Percentiles rank a stretch among this genome's conserved stretches.
These are phyloP conservation scores for Exserohilum rostratum DNA, from an alignment of 2,329 filamentous ascomycete species.

Conservation along the genomic window DNA sequence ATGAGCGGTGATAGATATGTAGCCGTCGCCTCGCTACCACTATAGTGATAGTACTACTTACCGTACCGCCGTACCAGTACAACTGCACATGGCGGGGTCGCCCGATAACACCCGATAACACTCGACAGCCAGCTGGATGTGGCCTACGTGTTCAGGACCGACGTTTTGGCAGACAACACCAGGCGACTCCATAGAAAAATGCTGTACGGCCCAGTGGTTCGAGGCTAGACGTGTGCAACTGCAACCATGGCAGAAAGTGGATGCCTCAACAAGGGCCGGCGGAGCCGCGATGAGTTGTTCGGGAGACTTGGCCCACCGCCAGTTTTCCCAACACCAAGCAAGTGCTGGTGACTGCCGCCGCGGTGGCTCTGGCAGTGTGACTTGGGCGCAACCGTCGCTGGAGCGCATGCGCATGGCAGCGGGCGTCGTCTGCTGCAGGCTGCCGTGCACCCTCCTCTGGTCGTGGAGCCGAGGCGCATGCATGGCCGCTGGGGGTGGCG, in stretches of 20 bases:
- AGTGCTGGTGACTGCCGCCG: slow-evolving; percentile 6
- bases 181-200: slow-evolving; percentile 1
- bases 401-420: slow-evolving; percentile 3
- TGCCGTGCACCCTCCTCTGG: slow-evolving; percentile 7
- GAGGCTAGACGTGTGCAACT: background rate
- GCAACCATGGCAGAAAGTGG: background rate
- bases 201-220: background rate
- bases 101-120: slow-evolving; percentile 22
- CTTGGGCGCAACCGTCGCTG: background rate
- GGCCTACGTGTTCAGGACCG: slow-evolving; percentile 1
- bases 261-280: slow-evolving; percentile 1
- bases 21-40: slow-evolving; percentile 18
- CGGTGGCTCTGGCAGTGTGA: background rate
- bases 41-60: too few relatives aligned
- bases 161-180: slow-evolving; percentile 1
- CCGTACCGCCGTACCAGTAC: too few relatives aligned
- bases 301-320: slow-evolving; percentile 3
- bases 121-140: background rate
- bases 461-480: slow-evolving; percentile 12
- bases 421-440: slow-evolving; percentile 4
- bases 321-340: background rate
- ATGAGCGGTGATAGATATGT: slow-evolving; percentile 11
- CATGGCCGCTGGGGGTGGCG: slow-evolving; percentile 1
- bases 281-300: slow-evolving; percentile 8
- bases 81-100: background rate